A percentile compares a stretch with the other conserved stretches of the same genome.
Conservation (phyloP, 1,284 basidiomycete genomes). For the Ceraceosorus guamensis region DNA sequence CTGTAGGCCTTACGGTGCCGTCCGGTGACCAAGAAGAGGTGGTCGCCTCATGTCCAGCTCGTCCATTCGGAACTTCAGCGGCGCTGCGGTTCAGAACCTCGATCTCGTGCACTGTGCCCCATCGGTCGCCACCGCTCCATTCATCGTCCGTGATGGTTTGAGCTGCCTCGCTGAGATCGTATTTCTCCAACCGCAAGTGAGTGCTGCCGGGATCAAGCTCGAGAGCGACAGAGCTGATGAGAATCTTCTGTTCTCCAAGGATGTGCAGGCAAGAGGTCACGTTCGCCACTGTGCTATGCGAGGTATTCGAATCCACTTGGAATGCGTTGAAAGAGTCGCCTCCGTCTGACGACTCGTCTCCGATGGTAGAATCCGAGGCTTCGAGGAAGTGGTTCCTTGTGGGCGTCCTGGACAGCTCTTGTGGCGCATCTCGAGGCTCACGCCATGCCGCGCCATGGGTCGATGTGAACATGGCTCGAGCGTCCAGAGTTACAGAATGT, state of each 20-base stretch:
- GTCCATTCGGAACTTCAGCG: not conserved
- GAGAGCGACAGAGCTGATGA: conserved; percentile 2
- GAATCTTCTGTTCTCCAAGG: not conserved
- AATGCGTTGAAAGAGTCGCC: not conserved
- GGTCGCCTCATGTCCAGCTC: not conserved
- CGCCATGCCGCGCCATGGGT: too few species aligned
- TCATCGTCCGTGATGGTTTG: not conserved
- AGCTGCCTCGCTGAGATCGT: not conserved
- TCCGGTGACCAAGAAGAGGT: not conserved
- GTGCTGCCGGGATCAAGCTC: conserved; percentile 4
- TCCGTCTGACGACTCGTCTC: not conserved
- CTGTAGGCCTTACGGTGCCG: conserved; percentile 6
- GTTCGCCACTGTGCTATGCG: not conserved
- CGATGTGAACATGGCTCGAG: too few species aligned
- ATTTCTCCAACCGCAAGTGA: not conserved
- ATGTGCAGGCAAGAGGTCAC: conserved; percentile 2
- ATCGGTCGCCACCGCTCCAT: conserved; percentile 9
- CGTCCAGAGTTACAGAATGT: too few species aligned
- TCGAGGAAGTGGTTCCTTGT: too few species aligned
- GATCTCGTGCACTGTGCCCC: conserved; percentile 8
- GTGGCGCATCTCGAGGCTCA: too few species aligned
- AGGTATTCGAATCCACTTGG: not conserved
- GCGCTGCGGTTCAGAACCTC: conserved; percentile 5
- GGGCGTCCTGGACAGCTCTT: too few species aligned
- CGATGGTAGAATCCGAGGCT: too few species aligned